A percentile compares a stretch with the other conserved stretches of the same genome.
Evolutionary conservation across 352 stramenopile species (phyloP).

Genomic region (Pseudoperonospora humuli): DNA sequence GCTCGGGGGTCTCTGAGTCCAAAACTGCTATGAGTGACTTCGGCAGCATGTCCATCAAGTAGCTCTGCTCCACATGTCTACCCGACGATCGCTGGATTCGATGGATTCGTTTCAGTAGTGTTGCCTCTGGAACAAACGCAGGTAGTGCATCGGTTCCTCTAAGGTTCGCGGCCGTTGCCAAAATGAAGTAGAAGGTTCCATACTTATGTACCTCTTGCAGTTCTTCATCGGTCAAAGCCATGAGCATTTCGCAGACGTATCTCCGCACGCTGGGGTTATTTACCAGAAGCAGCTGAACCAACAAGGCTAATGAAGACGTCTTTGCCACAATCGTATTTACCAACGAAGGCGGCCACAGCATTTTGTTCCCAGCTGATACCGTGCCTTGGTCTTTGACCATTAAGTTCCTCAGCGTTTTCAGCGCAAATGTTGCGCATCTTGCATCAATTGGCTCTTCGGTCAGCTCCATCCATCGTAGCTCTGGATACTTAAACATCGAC

Average conservation of each 20-base stretch:
- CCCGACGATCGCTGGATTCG: constrained; percentile 49
- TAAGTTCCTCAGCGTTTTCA: constrained; percentile 59
- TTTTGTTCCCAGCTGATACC: constrained; percentile 14
- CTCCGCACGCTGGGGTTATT: constrained; percentile 40
- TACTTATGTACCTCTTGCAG: constrained; percentile 48
- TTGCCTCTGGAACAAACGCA: constrained; percentile 49
- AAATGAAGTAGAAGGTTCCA: constrained; percentile 72
- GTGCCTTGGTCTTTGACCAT: constrained; percentile 42
- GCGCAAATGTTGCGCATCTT: constrained; percentile 33
- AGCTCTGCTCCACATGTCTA: constrained; percentile 44
- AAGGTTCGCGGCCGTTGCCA: constrained; percentile 27
- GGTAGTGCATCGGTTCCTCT: constrained; percentile 19
- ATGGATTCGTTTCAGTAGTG: constrained; percentile 57
- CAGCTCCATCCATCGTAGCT: constrained; percentile 78
- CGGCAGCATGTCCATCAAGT: constrained; percentile 58
- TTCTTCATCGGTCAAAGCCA: constrained; percentile 37
- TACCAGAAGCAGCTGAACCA: constrained; percentile 64
- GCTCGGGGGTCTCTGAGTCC: constrained; percentile 49
- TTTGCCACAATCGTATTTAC: constrained; percentile 52
- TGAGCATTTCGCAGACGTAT: constrained; percentile 56
- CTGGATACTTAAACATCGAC: constrained; percentile 48
- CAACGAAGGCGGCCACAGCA: constrained; percentile 45
- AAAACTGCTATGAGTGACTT: constrained; percentile 64
- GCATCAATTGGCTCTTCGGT: constrained; percentile 54
- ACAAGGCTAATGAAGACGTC: constrained; percentile 32